A percentile compares a stretch with the other conserved stretches of the same genome.
These are phyloP conservation scores for Aureococcus anophagefferens DNA, from an alignment of 108 stramenopile species.

Conservation along the genomic window DNA sequence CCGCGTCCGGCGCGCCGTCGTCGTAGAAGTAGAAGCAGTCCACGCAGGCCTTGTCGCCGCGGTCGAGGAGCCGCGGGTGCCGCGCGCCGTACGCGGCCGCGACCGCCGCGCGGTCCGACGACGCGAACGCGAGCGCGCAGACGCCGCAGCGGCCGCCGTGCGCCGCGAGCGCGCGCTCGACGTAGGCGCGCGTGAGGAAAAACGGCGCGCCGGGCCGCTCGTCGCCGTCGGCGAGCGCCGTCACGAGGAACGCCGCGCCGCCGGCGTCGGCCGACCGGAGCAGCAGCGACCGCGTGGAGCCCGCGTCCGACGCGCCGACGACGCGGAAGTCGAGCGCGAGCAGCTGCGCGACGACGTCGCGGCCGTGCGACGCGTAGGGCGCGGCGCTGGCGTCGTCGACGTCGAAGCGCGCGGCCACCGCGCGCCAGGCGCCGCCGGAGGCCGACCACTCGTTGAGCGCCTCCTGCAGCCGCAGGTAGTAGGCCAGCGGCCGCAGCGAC, in stretches of 20 bases:
- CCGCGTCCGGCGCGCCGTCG: neutral
- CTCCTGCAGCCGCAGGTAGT: constrained; percentile 3
- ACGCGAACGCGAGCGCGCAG: neutral
- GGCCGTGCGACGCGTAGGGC: too few relatives aligned
- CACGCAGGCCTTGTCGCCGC: neutral
- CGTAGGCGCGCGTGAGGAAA: too few relatives aligned
- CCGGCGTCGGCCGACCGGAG: too few relatives aligned
- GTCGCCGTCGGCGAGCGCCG: neutral
- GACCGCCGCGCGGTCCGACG: neutral
- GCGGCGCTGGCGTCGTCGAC: too few relatives aligned
- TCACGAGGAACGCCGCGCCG: too few relatives aligned
- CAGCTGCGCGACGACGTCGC: constrained; percentile 13
- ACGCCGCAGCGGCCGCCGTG: constrained; percentile 1
- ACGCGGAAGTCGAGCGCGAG: constrained; percentile 13
- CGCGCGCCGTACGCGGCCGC: neutral
- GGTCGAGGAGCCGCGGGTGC: constrained; percentile 2
- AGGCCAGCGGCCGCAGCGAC: constrained; percentile 1
- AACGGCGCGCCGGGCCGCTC: neutral
- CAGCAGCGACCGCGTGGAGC: too few relatives aligned
- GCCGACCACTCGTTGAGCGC: too few relatives aligned
- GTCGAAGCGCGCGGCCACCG: too few relatives aligned
- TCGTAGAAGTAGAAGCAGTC: constrained; percentile 12
- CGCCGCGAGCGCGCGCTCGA: neutral
- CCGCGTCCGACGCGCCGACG: constrained; percentile 2
- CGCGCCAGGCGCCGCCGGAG: too few relatives aligned